These are phyloP conservation scores for Senna siamea DNA, from an alignment of 306 rosid species.

Conservation along the genomic window DNA sequence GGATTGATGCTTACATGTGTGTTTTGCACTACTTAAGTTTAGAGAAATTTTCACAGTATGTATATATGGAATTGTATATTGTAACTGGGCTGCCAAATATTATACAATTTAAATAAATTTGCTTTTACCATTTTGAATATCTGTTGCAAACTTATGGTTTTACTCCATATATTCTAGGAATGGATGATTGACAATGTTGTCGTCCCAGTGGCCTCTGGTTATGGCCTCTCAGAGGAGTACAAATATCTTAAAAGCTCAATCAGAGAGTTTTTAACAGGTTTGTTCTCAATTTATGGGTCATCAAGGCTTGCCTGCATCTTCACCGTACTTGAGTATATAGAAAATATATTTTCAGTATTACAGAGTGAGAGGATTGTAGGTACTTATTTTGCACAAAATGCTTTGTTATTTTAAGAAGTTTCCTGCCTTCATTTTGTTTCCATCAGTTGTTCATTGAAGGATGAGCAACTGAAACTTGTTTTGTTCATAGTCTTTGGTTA, in stretches of 20 bases:
- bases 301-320: constrained; percentile 6
- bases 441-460: constrained; percentile 6
- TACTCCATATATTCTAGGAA: constrained; percentile 55
- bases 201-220: constrained; percentile 78
- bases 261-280: constrained; percentile 83
- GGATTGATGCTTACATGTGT: constrained; percentile 1
- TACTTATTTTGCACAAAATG: background rate
- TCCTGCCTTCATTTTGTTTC: constrained; percentile 4
- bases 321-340: background rate
- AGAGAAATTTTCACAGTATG: background rate
- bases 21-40: background rate
- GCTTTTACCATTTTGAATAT: background rate
- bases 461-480: constrained; percentile 5
- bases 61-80: background rate
- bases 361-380: constrained; percentile 10
- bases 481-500: background rate
- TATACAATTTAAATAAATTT: background rate
- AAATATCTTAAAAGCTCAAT: constrained; percentile 77
- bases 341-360: constrained; percentile 12
- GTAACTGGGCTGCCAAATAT: background rate
- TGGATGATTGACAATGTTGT: constrained; percentile 86
- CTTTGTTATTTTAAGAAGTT: background rate
- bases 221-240: constrained; percentile 83
- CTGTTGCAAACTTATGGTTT: constrained; percentile 6
- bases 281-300: constrained; percentile 24